phyloP scores from a whole-genome alignment of 805 yeast genomes.

The Metschnikowia drakensbergensis region DNA sequence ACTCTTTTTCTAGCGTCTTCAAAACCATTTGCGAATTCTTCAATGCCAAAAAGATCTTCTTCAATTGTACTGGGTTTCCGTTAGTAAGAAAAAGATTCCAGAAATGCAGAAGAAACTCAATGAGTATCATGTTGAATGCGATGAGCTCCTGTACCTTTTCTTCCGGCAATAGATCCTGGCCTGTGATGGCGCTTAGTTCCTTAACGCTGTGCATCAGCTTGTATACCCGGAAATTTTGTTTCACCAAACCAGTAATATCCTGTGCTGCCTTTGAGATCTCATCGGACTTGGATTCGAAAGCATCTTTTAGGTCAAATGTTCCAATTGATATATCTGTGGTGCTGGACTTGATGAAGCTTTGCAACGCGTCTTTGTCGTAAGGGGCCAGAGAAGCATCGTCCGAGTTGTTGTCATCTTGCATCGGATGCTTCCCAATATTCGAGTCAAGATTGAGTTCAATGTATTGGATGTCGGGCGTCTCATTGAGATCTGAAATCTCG shows the following conservation, averaged over 20 bases:
- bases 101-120: constrained; percentile 42
- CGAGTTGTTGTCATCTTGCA: constrained; percentile 15
- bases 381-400: constrained; percentile 3
- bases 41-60: constrained; percentile 34
- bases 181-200: constrained; percentile 11
- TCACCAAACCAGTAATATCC: constrained; percentile 47
- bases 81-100: constrained; percentile 39
- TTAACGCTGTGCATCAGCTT: constrained; percentile 27
- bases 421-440: constrained; percentile 17
- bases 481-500: constrained; percentile 50
- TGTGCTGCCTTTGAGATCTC: constrained; percentile 42
- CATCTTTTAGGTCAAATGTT: constrained; percentile 27
- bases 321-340: constrained; percentile 14
- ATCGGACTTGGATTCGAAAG: constrained; percentile 26
- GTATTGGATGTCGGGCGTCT: constrained; percentile 45
- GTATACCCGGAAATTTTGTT: constrained; percentile 52
- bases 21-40: constrained; percentile 33
- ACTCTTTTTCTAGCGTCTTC: constrained; percentile 24
- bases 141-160: constrained; percentile 31
- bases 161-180: constrained; percentile 35
- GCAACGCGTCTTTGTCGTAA: constrained; percentile 4
- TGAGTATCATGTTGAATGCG: constrained; percentile 36
- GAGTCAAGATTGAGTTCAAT: constrained; percentile 44
- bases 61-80: constrained; percentile 35
- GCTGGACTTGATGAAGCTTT: constrained; percentile 14